Percentiles rank a stretch among this genome's conserved stretches.
Evolutionary conservation across 2,329 filamentous ascomycete genomes (phyloP).

Genomic region (Epichloe festucae): DNA sequence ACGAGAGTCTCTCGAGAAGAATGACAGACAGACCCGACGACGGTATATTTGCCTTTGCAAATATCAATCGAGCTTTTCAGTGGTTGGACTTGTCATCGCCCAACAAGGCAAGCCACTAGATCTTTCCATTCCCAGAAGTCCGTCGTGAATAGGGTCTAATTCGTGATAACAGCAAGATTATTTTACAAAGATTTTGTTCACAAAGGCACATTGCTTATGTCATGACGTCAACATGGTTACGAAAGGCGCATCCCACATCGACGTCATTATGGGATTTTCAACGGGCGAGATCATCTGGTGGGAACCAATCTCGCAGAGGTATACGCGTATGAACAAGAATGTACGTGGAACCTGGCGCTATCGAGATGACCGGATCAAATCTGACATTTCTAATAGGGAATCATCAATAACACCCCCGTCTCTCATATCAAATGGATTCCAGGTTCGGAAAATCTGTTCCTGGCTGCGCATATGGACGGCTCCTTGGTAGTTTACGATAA

Average conservation of each 20-base stretch:
- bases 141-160: conserved; percentile 12
- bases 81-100: conserved; percentile 83
- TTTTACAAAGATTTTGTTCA: conserved; percentile 90
- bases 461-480: conserved; percentile 86
- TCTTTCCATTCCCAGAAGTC: not conserved
- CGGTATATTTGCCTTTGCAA: conserved; percentile 82
- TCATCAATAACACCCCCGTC: conserved; percentile 76
- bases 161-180: conserved; percentile 57
- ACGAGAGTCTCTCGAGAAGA: conserved; percentile 68
- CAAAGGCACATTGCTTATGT: conserved; percentile 87
- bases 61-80: conserved; percentile 89
- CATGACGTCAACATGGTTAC: conserved; percentile 84
- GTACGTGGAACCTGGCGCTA: conserved; percentile 27
- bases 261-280: conserved; percentile 90
- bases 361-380: not conserved
- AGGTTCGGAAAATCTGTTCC: conserved; percentile 81
- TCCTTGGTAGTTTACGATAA: conserved; percentile 92
- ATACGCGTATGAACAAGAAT: conserved; percentile 93
- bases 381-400: conserved; percentile 40
- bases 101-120: conserved; percentile 41
- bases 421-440: conserved; percentile 88
- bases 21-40: conserved; percentile 65
- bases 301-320: conserved; percentile 91
- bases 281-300: conserved; percentile 98
- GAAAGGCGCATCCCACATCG: conserved; percentile 67